These are phyloP conservation scores for Postia placenta DNA, from an alignment of 768 basidiomycete genomes.

Conservation along the genomic window DNA sequence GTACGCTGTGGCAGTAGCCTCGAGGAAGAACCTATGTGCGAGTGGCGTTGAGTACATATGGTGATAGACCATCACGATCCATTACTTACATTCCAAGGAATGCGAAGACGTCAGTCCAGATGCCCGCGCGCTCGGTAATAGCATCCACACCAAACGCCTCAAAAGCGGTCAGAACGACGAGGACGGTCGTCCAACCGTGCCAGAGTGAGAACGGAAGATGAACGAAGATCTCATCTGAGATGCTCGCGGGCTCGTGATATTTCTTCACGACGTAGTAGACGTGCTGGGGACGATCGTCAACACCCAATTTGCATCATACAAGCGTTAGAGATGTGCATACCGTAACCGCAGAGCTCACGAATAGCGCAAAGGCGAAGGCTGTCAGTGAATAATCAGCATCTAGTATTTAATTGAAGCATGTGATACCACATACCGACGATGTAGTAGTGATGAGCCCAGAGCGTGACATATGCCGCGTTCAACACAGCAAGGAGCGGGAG, in stretches of 20 bases:
- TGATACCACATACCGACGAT: conserved; percentile 40
- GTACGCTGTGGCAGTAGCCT: conserved; percentile 88
- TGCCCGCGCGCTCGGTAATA: conserved; percentile 52
- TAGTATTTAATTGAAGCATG: not conserved
- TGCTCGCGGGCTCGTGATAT: conserved; percentile 56
- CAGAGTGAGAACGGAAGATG: conserved; percentile 96
- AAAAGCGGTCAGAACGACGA: conserved; percentile 76
- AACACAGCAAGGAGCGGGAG: conserved; percentile 84
- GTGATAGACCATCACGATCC: no score
- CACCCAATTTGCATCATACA: not conserved
- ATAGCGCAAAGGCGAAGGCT: conserved; percentile 85
- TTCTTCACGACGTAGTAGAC: conserved; percentile 96
- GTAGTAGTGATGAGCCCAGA: conserved; percentile 79
- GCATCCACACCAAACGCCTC: conserved; percentile 87
- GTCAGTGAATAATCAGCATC: conserved; percentile 10
- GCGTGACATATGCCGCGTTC: conserved; percentile 84
- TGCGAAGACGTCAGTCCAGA: conserved; percentile 94
- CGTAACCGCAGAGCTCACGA: conserved; percentile 72
- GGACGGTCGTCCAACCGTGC: conserved; percentile 88
- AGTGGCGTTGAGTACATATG: not conserved
- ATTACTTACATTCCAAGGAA: conserved; percentile 77
- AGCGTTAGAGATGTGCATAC: conserved; percentile 19
- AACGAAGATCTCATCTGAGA: conserved; percentile 80
- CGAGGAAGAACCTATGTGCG: conserved; percentile 72
- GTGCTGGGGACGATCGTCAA: conserved; percentile 44